Evolutionary conservation across 257 asterid genomes (phyloP).

Genomic region (Fraxinus anomala): DNA sequence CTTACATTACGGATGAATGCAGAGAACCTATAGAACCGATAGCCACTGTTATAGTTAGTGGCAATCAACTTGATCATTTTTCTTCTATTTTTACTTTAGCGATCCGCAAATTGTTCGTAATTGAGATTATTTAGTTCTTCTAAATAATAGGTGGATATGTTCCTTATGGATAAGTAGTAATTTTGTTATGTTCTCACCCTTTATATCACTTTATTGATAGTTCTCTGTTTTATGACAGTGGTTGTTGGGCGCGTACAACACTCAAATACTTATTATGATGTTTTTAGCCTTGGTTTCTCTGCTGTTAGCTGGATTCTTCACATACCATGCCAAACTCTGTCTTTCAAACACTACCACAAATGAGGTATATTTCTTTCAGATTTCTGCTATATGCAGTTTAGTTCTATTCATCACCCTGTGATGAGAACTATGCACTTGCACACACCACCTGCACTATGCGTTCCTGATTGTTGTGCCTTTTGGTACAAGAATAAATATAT

Average conservation of each 20-base stretch:
- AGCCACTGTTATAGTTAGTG: constrained; percentile 9
- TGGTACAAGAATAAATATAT: neutral
- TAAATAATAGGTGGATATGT: constrained; percentile 9
- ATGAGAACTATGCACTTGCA: neutral
- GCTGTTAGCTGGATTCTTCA: constrained; percentile 81
- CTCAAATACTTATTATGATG: constrained; percentile 82
- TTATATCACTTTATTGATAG: constrained; percentile 22
- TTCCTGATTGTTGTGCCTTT: constrained; percentile 12
- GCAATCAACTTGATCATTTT: constrained; percentile 10
- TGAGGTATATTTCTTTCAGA: constrained; percentile 59
- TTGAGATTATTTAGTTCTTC: constrained; percentile 6
- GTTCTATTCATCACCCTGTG: constrained; percentile 15
- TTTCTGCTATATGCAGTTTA: constrained; percentile 1
- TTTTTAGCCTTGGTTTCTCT: constrained; percentile 79
- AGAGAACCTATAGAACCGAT: constrained; percentile 3
- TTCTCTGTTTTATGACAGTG: constrained; percentile 65
- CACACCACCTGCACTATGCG: neutral
- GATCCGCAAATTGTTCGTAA: neutral
- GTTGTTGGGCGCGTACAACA: constrained; percentile 79
- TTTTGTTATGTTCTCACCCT: constrained; percentile 22
- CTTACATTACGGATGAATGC: neutral
- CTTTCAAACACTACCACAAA: constrained; percentile 91
- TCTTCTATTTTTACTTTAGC: neutral
- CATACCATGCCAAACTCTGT: constrained; percentile 87
- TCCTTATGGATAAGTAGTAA: neutral